Evolutionary conservation across 768 basidiomycete species (phyloP).

Genomic region (Amanita rimosa): DNA sequence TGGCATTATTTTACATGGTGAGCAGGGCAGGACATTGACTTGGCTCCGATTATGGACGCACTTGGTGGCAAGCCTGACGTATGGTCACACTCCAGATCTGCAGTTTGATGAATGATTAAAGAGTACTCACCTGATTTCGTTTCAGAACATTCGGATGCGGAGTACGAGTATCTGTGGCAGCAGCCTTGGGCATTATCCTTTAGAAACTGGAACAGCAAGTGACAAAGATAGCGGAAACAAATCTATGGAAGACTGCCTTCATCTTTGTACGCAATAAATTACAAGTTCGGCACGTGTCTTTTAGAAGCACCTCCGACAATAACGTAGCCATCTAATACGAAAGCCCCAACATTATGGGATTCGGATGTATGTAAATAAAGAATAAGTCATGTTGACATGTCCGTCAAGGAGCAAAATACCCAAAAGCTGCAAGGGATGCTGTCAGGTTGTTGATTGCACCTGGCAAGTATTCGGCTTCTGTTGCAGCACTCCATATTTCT

Average conservation of each 20-base stretch:
- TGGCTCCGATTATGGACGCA: slow-evolving; percentile 13
- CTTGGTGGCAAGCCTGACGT: slow-evolving; percentile 43
- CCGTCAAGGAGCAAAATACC: slow-evolving; percentile 3
- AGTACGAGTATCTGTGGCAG: slow-evolving; percentile 16
- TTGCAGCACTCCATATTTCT: slow-evolving; percentile 35
- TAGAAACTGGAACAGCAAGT: neutral
- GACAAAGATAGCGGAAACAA: neutral
- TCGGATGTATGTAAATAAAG: neutral
- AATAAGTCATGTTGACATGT: neutral
- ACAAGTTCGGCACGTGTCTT: neutral
- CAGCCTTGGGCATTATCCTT: slow-evolving; percentile 23
- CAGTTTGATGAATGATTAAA: neutral
- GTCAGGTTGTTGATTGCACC: slow-evolving; percentile 8
- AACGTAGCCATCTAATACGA: neutral
- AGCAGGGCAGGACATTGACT: neutral
- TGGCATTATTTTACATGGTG: slow-evolving; percentile 20
- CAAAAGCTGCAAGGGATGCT: slow-evolving; percentile 2
- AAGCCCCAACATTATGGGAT: neutral
- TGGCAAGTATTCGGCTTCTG: slow-evolving; percentile 20
- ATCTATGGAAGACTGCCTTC: neutral
- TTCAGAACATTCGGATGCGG: slow-evolving; percentile 38
- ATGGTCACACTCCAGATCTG: neutral
- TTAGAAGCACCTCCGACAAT: too few species aligned
- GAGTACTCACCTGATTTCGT: slow-evolving; percentile 34
- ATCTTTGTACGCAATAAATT: neutral